These are phyloP conservation scores for Nemania sp. DNA, from an alignment of 2,329 filamentous ascomycete genomes.

Conservation along the genomic window DNA sequence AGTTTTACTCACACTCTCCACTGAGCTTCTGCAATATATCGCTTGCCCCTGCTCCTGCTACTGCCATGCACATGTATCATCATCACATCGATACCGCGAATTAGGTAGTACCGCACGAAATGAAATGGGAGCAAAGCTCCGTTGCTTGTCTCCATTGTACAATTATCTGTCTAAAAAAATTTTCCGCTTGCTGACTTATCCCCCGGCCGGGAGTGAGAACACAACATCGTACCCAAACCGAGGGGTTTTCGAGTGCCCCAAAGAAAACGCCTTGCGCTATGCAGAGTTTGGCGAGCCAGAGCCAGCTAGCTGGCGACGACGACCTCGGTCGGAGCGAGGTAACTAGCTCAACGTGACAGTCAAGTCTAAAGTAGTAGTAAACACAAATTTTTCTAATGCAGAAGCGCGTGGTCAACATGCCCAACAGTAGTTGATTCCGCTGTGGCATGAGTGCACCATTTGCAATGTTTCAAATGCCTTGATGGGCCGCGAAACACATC, in stretches of 20 bases:
- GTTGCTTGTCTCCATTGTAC: constrained; percentile 26
- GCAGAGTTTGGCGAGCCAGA: constrained; percentile 22
- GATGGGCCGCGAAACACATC: neutral
- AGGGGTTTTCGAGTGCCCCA: constrained; percentile 16
- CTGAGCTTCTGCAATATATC: no score
- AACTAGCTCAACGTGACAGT: constrained; percentile 9
- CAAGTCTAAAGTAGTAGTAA: constrained; percentile 15
- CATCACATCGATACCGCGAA: neutral
- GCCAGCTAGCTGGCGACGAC: constrained; percentile 8
- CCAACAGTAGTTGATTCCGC: constrained; percentile 1
- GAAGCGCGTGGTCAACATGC: constrained; percentile 1
- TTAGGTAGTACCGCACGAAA: neutral
- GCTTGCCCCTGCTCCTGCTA: neutral
- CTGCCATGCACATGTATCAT: neutral
- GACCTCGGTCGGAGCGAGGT: neutral
- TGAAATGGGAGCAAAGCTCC: neutral
- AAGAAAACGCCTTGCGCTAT: constrained; percentile 43
- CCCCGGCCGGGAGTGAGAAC: neutral
- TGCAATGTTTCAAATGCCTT: constrained; percentile 2
- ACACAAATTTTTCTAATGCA: constrained; percentile 17
- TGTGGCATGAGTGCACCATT: constrained; percentile 1
- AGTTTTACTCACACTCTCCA: neutral
- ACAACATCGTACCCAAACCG: constrained; percentile 17
- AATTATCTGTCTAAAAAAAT: constrained; percentile 24
- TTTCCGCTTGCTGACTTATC: constrained; percentile 5